Evolutionary conservation across 1,284 basidiomycete species (phyloP), one percentile per base, ranked within the genome.

Genomic region (Cryptococcus amylolentus): DNA sequence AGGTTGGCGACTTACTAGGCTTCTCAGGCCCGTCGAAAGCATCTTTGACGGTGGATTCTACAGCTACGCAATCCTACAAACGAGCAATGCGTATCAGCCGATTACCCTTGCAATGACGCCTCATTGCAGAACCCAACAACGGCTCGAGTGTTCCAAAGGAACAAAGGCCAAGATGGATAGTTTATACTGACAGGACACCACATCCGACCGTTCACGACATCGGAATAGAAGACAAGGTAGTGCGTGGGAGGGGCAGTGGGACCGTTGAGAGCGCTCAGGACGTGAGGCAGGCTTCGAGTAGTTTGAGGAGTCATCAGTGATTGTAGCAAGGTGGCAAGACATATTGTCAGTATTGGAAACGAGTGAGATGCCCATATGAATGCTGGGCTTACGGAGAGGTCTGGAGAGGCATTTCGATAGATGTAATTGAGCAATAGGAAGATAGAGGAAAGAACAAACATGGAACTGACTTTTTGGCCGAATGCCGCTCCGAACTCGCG

Each of bases 41-140:
- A 5, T 81, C 69, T 57, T 82, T 78, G 28, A 92, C 81, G 28
- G 83, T 62, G 1, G 75, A 67, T 58, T 91, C 88, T 28, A 92
- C 86, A 37, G 72, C 81, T 23, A 79, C 76, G 71, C 88, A 91
- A 70, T 91, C 89, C 89, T 91, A 64, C 12, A 1, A 18, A 14
- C n/a, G 14, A n/a, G 42, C 42, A 18, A 50, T 39, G 35, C 23
- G 39, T 44, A 14, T 12, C 5, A 13, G 12, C 16, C 27, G 20
- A 7, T 18, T 9, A 43, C 42, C 10, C 42, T 31, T 6, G 28
- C 18, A 41, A 54, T 12, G 27, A 48, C 23, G 23, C 23, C 23
- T 23, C 23, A 23, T 23, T 23, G 38, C 18, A 20, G 23, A 14
- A 13, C 7, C 6, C 23, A 28, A 27, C 35, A 31, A 18, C 14